Evolutionary conservation across 352 stramenopile genomes (phyloP).

Genomic region (Pythium apleroticum): DNA sequence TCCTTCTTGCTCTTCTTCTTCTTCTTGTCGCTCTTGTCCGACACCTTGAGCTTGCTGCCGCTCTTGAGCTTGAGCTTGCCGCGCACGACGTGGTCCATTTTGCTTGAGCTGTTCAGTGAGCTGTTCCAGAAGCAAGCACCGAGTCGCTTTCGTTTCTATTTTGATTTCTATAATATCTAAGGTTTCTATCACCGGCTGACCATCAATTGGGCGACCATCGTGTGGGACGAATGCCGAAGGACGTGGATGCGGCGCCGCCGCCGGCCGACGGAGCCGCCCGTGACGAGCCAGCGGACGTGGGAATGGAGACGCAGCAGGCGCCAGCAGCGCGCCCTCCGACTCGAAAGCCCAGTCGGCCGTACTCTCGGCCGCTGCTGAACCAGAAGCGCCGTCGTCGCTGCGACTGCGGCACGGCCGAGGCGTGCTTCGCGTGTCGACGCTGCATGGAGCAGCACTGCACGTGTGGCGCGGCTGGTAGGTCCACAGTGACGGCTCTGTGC

Average conservation of each 20-base stretch:
- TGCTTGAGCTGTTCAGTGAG: background rate
- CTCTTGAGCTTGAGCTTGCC: slow-evolving; percentile 86
- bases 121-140: background rate
- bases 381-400: slow-evolving; percentile 35
- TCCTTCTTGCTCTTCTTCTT: slow-evolving; percentile 52
- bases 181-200: slow-evolving; percentile 20
- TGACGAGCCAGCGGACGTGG: background rate
- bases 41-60: slow-evolving; percentile 59
- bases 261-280: background rate
- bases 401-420: slow-evolving; percentile 45
- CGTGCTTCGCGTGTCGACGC: slow-evolving; percentile 48
- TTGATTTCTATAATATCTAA: slow-evolving; percentile 8
- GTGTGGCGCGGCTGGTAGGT: slow-evolving; percentile 36
- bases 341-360: background rate
- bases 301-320: background rate
- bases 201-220: slow-evolving; percentile 3
- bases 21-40: slow-evolving; percentile 50
- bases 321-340: background rate
- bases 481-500: slow-evolving; percentile 33
- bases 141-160: slow-evolving; percentile 17
- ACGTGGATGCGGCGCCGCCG: background rate
- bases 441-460: slow-evolving; percentile 65
- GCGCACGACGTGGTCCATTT: slow-evolving; percentile 79
- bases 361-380: background rate
- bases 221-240: background rate